Percentiles rank a stretch among this genome's conserved stretches.
These are phyloP conservation scores for Trichopus zeylanicus DNA, from an alignment of 116 monocot genomes.

Conservation along the genomic window DNA sequence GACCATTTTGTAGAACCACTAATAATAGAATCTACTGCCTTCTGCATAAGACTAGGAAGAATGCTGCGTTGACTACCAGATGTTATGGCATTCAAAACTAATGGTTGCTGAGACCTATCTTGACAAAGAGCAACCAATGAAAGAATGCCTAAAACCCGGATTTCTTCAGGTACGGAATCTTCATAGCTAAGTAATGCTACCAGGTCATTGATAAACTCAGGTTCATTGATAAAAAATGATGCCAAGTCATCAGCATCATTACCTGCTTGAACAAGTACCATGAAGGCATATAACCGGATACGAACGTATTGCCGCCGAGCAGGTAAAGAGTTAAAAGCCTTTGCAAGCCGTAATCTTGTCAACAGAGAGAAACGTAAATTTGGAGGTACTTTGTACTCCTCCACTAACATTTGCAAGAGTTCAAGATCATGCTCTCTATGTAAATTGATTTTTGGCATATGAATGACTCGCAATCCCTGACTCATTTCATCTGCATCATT, in stretches of 20 bases:
- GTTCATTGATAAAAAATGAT: slow-evolving; percentile 69
- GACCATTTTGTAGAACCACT: slow-evolving; percentile 41
- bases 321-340: slow-evolving; percentile 55
- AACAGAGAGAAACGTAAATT: slow-evolving; percentile 51
- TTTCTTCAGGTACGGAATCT: slow-evolving; percentile 64
- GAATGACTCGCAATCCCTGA: slow-evolving; percentile 55
- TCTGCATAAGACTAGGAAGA: slow-evolving; percentile 72
- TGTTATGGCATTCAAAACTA: slow-evolving; percentile 45
- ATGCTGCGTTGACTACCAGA: slow-evolving; percentile 63
- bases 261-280: slow-evolving; percentile 62
- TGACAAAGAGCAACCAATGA: slow-evolving; percentile 67
- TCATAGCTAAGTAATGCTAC: slow-evolving; percentile 62
- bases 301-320: slow-evolving; percentile 48
- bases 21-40: slow-evolving; percentile 49
- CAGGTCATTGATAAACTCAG: slow-evolving; percentile 70
- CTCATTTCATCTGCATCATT: slow-evolving; percentile 7
- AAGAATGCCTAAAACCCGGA: slow-evolving; percentile 47
- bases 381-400: slow-evolving; percentile 45
- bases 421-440: slow-evolving; percentile 40
- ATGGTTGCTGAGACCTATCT: slow-evolving; percentile 45
- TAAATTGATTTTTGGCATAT: slow-evolving; percentile 31
- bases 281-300: slow-evolving; percentile 63
- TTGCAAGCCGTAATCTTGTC: slow-evolving; percentile 70
- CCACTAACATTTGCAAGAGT: slow-evolving; percentile 47
- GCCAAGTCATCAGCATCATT: slow-evolving; percentile 51